Evolutionary conservation across 2,329 filamentous ascomycete genomes (phyloP).

Genomic region (Sclerotinia sclerotiorum): DNA sequence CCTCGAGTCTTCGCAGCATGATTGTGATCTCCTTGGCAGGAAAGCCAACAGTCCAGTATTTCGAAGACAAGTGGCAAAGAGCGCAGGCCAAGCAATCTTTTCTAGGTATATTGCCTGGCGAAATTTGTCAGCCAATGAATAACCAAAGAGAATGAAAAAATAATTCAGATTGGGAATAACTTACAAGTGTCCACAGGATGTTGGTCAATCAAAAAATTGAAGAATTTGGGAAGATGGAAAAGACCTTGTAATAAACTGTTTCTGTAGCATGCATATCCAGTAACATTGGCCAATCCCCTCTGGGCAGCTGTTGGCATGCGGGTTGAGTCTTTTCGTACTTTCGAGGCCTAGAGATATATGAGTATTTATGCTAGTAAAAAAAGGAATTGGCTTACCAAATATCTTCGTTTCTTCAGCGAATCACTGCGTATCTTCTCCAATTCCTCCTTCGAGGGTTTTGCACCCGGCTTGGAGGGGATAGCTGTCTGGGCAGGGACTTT

Average conservation of each 20-base stretch:
- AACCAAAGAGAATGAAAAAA: not conserved
- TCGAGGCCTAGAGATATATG: not conserved
- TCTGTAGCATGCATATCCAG: conserved; percentile 39
- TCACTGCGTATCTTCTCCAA: conserved; percentile 8
- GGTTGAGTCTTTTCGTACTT: conserved; percentile 24
- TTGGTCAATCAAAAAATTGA: conserved; percentile 37
- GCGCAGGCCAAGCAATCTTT: conserved; percentile 27
- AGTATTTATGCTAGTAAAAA: not conserved
- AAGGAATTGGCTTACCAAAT: not conserved
- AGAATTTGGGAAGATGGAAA: conserved; percentile 40
- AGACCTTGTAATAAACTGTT: conserved; percentile 41
- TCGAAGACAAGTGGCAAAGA: conserved; percentile 2
- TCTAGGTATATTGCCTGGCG: not conserved
- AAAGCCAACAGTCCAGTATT: conserved; percentile 19
- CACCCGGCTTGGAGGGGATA: not conserved
- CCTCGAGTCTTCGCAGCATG: conserved; percentile 10
- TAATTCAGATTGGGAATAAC: not conserved
- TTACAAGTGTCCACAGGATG: conserved; percentile 34
- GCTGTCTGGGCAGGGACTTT: not conserved
- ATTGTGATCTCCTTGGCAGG: not conserved
- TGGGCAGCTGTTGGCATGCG: conserved; percentile 33
- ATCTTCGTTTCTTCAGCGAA: conserved; percentile 11
- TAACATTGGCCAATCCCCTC: conserved; percentile 37
- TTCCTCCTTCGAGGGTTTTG: conserved; percentile 7
- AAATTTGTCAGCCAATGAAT: not conserved